Conservation (phyloP, 2,329 filamentous ascomycete genomes). For the Colletotrichum lini region DNA sequence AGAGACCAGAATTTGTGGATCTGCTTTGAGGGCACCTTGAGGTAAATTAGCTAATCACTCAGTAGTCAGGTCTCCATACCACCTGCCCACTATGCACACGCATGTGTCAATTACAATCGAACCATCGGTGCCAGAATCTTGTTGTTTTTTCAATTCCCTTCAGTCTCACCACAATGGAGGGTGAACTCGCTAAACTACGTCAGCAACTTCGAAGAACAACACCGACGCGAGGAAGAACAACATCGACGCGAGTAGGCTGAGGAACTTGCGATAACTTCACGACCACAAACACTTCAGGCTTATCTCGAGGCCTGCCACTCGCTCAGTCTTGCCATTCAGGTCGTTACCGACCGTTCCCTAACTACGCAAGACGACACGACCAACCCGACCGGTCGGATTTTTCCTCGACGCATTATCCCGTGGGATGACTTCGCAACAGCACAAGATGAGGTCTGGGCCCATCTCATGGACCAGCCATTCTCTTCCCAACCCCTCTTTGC, state of each 20-base stretch:
- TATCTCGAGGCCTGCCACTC: constrained; percentile 54
- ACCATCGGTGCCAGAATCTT: too few relatives aligned
- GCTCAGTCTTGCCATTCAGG: constrained; percentile 49
- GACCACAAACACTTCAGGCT: constrained; percentile 44
- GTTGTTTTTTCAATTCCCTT: too few relatives aligned
- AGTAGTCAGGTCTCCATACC: too few relatives aligned
- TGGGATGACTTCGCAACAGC: constrained; percentile 52
- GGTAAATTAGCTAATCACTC: too few relatives aligned
- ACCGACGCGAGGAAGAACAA: constrained; percentile 8
- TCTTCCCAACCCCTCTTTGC: constrained; percentile 49
- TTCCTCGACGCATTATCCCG: constrained; percentile 53
- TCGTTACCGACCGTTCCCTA: constrained; percentile 50
- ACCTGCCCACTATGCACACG: too few relatives aligned
- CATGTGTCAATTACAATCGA: too few relatives aligned
- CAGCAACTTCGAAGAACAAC: not conserved
- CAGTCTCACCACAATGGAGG: not conserved
- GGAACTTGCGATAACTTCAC: constrained; percentile 40
- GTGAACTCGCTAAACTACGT: not conserved
- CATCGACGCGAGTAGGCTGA: constrained; percentile 47
- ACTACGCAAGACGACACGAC: constrained; percentile 54
- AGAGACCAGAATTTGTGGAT: too few relatives aligned
- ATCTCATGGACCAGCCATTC: constrained; percentile 47
- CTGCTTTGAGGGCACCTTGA: too few relatives aligned
- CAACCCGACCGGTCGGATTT: constrained; percentile 51
- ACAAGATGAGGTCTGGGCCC: constrained; percentile 51